Percentiles rank a stretch among this genome's conserved stretches.
Conservation (phyloP, 78 protist genomes). For the Reticulomyxa filosa region DNA sequence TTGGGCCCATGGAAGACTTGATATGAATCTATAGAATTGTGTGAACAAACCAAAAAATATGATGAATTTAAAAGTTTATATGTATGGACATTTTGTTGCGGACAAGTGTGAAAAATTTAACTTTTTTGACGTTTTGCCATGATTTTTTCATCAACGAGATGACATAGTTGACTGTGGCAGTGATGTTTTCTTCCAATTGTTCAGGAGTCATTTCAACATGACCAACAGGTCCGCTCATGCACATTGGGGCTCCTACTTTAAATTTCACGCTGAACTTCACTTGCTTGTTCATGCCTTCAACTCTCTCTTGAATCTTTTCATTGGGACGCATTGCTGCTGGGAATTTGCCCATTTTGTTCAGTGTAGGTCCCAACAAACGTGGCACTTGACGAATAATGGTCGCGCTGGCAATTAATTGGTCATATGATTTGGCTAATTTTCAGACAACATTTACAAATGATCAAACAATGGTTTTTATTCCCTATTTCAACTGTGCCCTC, state of each 20-base stretch:
- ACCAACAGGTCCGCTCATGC: conserved; percentile 92
- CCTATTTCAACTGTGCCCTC: not conserved
- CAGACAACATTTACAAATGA: too few species aligned
- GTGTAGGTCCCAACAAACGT: conserved; percentile 90
- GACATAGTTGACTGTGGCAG: conserved; percentile 81
- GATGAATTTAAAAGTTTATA: too few species aligned
- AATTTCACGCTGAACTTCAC: conserved; percentile 80
- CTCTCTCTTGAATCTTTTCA: conserved; percentile 56
- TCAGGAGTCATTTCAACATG: conserved; percentile 68
- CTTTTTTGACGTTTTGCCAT: conserved; percentile 94
- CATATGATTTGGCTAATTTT: conserved; percentile 66
- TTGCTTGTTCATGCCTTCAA: conserved; percentile 53
- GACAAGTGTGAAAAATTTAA: too few species aligned
- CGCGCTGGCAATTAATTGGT: conserved; percentile 94
- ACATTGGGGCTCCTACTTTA: conserved; percentile 96
- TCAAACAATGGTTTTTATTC: too few species aligned
- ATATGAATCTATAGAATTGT: too few species aligned
- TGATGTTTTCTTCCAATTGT: conserved; percentile 62
- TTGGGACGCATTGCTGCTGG: conserved; percentile 67
- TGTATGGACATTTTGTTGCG: too few species aligned
- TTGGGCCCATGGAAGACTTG: too few species aligned
- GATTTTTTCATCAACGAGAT: conserved; percentile 96
- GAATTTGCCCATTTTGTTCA: conserved; percentile 98
- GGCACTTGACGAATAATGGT: conserved; percentile 80
- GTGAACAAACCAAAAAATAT: too few species aligned